Base-by-base conservation (phyloP, 164 flowering plant species). In the Houttuynia cordata region DNA sequence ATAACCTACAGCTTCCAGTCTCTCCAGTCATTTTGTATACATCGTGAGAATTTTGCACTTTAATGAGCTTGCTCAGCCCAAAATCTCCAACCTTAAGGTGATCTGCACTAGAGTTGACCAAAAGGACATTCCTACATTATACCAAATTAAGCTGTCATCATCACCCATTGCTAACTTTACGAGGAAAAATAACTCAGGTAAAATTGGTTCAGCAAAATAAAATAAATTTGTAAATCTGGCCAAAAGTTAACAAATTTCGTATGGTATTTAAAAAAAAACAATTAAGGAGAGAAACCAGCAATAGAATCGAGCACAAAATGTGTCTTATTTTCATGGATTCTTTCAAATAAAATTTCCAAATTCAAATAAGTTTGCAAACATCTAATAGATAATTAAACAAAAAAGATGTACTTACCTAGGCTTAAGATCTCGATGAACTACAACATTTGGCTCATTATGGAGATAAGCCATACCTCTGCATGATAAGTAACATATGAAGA, bases 21-120 rank as follows among this genome's bases (percentile, higher is more conserved):
- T 94, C 99, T 66, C 99, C 99, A 47, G 99, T 94, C 99, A 91
- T 78, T 76, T 91, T 94, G 76, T 94, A 94, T 22, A 91, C 96
- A 73, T 94, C 97, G 72, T 86, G 96, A 63, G 96, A 82, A 70
- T 91, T 79, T 66, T 88, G 85, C 64, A 87, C 99, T 69, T 78
- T 91, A 75, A 91, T 83, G 68, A 94, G 99, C 80, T 94, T 94
- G 79, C 99, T 94, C 37, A 91, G 68, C 56, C 99, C 99, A 80
- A 94, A 94, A 72, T 94, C 99, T 58, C 99, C 99, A 70, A 94
- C 97, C 84, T 94, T 94, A 52, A 94, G 71, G 74, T 94, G 97
- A 75, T 94, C 97, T 24, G 97, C 99, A 66, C 70, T 85, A 34
- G 96, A 74, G 79, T 94, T 91, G 70, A 94, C 99, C 65, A 94